Conservation (phyloP, 2,329 filamentous ascomycete species). For the Albifimbria verrucaria region DNA sequence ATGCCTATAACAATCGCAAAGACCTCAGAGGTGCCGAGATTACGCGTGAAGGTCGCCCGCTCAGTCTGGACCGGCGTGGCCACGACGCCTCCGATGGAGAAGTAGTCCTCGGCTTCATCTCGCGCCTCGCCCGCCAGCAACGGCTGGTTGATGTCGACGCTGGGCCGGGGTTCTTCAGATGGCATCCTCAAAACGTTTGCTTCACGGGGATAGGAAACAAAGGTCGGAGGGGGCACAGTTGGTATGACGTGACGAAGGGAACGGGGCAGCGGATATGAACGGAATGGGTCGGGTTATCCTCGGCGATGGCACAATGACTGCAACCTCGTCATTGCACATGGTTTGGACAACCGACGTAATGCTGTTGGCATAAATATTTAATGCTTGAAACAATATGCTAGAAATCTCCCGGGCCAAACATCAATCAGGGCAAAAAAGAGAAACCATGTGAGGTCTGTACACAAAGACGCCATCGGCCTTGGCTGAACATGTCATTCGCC, state of each 20-base stretch:
- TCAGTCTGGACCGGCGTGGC: neutral
- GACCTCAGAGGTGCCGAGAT: conserved; percentile 43
- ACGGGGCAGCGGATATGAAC: neutral
- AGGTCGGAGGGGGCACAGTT: neutral
- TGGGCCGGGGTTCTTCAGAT: neutral
- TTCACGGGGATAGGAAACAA: neutral
- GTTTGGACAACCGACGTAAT: no score
- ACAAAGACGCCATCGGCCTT: no score
- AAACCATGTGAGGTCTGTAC: no score
- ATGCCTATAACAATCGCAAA: conserved; percentile 62
- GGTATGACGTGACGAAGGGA: neutral
- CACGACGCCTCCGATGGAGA: neutral
- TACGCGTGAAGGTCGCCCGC: conserved; percentile 34
- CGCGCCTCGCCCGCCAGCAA: neutral
- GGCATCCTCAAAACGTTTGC: no score
- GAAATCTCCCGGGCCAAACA: no score
- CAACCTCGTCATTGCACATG: neutral
- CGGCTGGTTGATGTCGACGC: neutral
- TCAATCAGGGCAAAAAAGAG: no score
- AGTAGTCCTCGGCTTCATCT: neutral
- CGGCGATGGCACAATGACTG: neutral
- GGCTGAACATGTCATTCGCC: no score
- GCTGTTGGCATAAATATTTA: no score
- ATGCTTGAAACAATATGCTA: no score
- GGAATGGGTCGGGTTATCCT: neutral